A percentile compares a stretch with the other conserved stretches of the same genome.
Conservation (phyloP, 1,139 yeast species). For the Sugiyamaella japonica region DNA sequence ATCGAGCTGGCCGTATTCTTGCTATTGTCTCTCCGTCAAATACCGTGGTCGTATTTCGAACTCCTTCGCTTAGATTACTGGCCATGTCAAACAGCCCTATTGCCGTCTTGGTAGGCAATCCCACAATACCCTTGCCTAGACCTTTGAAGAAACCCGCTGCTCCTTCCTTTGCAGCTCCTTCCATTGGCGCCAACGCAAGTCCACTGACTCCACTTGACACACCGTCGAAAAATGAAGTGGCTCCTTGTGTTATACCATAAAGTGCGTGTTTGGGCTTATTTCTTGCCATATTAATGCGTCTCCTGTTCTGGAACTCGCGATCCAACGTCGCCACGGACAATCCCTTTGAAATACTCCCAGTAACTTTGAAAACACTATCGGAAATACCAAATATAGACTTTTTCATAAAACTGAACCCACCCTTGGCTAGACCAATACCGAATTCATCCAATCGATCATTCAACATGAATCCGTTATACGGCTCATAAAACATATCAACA, state of each 20-base stretch:
- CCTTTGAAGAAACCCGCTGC: constrained; percentile 92
- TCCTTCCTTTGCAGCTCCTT: constrained; percentile 84
- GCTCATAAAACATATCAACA: constrained; percentile 94
- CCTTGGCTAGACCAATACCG: constrained; percentile 94
- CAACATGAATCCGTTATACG: constrained; percentile 91
- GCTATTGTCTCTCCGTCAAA: constrained; percentile 79
- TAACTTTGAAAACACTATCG: constrained; percentile 87
- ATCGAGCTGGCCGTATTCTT: constrained; percentile 80
- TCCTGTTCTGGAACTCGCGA: constrained; percentile 73
- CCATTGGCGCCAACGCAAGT: constrained; percentile 84
- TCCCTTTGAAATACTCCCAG: constrained; percentile 95
- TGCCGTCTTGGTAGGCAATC: constrained; percentile 94
- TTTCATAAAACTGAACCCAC: constrained; percentile 89
- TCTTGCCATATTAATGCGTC: constrained; percentile 66
- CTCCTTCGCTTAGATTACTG: constrained; percentile 90
- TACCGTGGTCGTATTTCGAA: constrained; percentile 87
- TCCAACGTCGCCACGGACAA: constrained; percentile 89
- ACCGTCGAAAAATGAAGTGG: constrained; percentile 85
- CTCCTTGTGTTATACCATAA: constrained; percentile 86
- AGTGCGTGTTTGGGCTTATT: constrained; percentile 84
- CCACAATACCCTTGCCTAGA: constrained; percentile 89
- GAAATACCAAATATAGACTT: constrained; percentile 94
- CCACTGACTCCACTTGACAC: constrained; percentile 87
- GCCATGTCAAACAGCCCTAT: constrained; percentile 94
- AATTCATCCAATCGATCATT: constrained; percentile 94